Evolutionary conservation across 1,284 basidiomycete species (phyloP).

Genomic region (Ceratorhiza oryzae-sativae): DNA sequence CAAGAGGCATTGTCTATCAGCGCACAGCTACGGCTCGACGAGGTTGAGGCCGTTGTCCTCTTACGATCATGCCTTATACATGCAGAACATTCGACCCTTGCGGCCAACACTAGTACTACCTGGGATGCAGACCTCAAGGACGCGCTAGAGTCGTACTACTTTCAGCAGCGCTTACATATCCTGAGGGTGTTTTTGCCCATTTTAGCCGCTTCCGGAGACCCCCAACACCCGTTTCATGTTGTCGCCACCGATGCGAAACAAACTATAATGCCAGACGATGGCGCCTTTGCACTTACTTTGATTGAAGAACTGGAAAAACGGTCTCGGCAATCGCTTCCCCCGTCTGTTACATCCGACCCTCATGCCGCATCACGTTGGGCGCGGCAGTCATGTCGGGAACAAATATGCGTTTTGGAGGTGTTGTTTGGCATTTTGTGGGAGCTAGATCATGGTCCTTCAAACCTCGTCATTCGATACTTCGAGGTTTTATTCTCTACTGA

Average conservation of each 20-base stretch:
- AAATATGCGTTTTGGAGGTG: constrained; percentile 80
- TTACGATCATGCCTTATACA: constrained; percentile 81
- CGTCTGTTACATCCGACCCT: constrained; percentile 61
- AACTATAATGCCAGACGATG: constrained; percentile 66
- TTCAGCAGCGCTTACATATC: constrained; percentile 74
- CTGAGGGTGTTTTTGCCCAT: constrained; percentile 70
- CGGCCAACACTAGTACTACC: constrained; percentile 46
- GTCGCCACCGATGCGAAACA: constrained; percentile 65
- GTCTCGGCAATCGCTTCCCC: constrained; percentile 62
- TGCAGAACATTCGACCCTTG: constrained; percentile 63
- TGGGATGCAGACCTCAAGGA: constrained; percentile 68
- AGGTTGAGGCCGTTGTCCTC: constrained; percentile 73
- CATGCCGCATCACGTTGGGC: constrained; percentile 73
- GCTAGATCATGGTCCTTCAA: constrained; percentile 69
- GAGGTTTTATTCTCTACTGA: constrained; percentile 69
- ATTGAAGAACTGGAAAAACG: constrained; percentile 60
- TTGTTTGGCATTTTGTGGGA: constrained; percentile 87
- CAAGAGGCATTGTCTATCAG: constrained; percentile 74
- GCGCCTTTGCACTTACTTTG: constrained; percentile 63
- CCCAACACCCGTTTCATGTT: constrained; percentile 61
- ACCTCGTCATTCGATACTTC: constrained; percentile 67
- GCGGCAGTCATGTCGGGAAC: constrained; percentile 80
- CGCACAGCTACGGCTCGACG: constrained; percentile 73
- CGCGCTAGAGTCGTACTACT: constrained; percentile 80
- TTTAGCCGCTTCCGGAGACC: constrained; percentile 66